A percentile compares a stretch with the other conserved stretches of the same genome.
phyloP scores from a whole-genome alignment of 805 yeast genomes.

The Candida oleophila region DNA sequence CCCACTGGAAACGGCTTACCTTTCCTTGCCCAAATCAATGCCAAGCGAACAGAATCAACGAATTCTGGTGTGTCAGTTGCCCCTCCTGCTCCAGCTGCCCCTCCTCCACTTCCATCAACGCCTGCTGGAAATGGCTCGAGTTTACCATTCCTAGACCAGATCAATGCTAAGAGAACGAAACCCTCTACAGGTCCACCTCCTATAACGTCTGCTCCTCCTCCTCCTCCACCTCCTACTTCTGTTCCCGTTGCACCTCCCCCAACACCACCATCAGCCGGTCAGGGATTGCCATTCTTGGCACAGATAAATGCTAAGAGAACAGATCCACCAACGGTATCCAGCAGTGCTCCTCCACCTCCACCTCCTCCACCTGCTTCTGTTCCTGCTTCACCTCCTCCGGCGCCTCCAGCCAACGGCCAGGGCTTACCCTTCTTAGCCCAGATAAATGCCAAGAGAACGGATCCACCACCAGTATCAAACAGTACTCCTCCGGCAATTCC shows the following conservation, averaged over 20 bases:
- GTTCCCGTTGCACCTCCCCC: slow-evolving; percentile 24
- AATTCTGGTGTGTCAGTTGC: slow-evolving; percentile 14
- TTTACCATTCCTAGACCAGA: slow-evolving; percentile 58
- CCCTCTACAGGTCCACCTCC: slow-evolving; percentile 49
- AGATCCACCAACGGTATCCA: slow-evolving; percentile 36
- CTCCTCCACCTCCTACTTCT: slow-evolving; percentile 18
- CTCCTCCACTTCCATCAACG: slow-evolving; percentile 17
- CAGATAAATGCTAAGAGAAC: slow-evolving; percentile 54
- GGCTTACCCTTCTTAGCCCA: slow-evolving; percentile 50
- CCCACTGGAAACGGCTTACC: slow-evolving; percentile 11
- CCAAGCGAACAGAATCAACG: slow-evolving; percentile 14
- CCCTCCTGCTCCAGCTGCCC: slow-evolving; percentile 21
- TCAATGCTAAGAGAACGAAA: slow-evolving; percentile 51
- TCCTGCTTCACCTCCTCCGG: slow-evolving; percentile 18
- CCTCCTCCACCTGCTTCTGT: slow-evolving; percentile 13
- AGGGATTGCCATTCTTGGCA: slow-evolving; percentile 53
- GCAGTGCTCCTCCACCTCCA: slow-evolving; percentile 7
- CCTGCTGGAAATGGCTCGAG: slow-evolving; percentile 20
- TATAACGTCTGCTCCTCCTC: slow-evolving; percentile 13
- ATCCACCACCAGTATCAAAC: slow-evolving; percentile 31
- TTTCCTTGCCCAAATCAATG: slow-evolving; percentile 9
- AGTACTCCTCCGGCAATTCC: slow-evolving; percentile 16
- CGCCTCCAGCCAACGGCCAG: too few species aligned
- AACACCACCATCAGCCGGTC: slow-evolving; percentile 17
- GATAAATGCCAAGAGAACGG: slow-evolving; percentile 52